These are phyloP conservation scores for Neurospora discreta DNA, from an alignment of 495 filamentous ascomycete genomes.

Conservation along the genomic window DNA sequence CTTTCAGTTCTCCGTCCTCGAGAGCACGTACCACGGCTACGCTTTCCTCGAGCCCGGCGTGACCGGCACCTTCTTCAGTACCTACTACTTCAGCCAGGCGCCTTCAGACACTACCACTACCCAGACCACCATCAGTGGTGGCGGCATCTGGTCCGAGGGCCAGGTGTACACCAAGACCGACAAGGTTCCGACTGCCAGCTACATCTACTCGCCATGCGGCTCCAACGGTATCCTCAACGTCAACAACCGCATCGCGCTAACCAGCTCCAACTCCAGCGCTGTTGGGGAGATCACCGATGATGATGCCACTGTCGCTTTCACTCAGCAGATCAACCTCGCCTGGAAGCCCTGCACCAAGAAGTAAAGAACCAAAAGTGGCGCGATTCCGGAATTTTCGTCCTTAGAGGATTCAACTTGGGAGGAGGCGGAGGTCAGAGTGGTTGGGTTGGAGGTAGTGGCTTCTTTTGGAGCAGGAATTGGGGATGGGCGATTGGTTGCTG, in stretches of 20 bases:
- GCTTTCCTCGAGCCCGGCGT: slow-evolving; percentile 42
- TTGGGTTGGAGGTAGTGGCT: not conserved
- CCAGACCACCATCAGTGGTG: slow-evolving; percentile 36
- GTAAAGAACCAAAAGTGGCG: not conserved
- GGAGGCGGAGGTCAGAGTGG: not conserved
- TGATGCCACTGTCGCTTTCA: slow-evolving; percentile 45
- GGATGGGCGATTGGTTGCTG: not conserved
- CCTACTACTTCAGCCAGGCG: slow-evolving; percentile 48
- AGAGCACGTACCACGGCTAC: slow-evolving; percentile 47
- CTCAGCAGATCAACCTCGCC: slow-evolving; percentile 42
- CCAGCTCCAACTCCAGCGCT: slow-evolving; percentile 31
- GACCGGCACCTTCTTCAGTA: slow-evolving; percentile 43
- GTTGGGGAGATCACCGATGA: slow-evolving; percentile 42
- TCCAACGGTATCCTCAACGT: slow-evolving; percentile 46
- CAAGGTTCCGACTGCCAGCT: slow-evolving; percentile 37
- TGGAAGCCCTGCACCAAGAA: slow-evolving; percentile 36
- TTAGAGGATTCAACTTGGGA: not conserved
- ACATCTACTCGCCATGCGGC: slow-evolving; percentile 47
- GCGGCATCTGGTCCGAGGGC: slow-evolving; percentile 32
- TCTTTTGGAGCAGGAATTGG: not conserved
- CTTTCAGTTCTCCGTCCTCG: slow-evolving; percentile 46
- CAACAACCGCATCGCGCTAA: slow-evolving; percentile 47
- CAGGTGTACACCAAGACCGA: slow-evolving; percentile 50
- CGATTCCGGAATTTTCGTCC: not conserved
- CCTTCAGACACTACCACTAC: slow-evolving; percentile 38